Base-by-base conservation (phyloP, 2,329 filamentous ascomycete genomes). In the Fonsecaea multimorphosa region DNA sequence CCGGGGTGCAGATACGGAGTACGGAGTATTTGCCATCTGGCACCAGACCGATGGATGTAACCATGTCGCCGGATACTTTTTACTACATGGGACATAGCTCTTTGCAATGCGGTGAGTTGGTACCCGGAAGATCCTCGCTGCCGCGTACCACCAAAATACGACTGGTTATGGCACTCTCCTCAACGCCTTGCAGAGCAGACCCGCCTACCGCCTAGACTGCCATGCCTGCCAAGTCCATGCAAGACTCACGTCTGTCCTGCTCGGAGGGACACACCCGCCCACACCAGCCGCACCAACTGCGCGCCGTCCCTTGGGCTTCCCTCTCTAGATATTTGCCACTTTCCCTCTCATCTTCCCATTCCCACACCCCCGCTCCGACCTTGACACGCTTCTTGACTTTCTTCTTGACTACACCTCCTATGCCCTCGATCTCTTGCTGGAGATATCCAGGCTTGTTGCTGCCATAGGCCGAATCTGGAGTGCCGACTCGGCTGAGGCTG, bases 261-360 rank as follows among this genome's bases (percentile, higher is more conserved):
- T 78, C 78, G 12, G 87, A 84, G 0, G 88, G 88, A 59, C 96
- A 86, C 2, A 92, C 88, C 67, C 92, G 84, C 76, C 84, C 87
- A 76, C 94, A 98, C 93, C 94, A 97, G 0, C 91, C 92, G 77
- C 93, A 98, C 92, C 92, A 97, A 75, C 91, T 93, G 67, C 93
- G 85, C 63, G 87, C 83, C 56, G 79, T 78, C 0, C 91, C 91
- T 14, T 82, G 82, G 61, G 89, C 84, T 78, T 98, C 94, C 27
- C 89, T 81, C 16, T 84, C 83, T 29, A 97, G 80, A 70, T 90
- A 89, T 64, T 84, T 83, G 3, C 87, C 87, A 7, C 84, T 83
- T 38, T 85, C 85, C 63, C 86, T 84, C 78, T 96, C 92, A 74
- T 94, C 92, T 70, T 91, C 90, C 80, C 89, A 93, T 76, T 97